Conservation (phyloP, 768 basidiomycete species). For the Lactarius tabidus region DNA sequence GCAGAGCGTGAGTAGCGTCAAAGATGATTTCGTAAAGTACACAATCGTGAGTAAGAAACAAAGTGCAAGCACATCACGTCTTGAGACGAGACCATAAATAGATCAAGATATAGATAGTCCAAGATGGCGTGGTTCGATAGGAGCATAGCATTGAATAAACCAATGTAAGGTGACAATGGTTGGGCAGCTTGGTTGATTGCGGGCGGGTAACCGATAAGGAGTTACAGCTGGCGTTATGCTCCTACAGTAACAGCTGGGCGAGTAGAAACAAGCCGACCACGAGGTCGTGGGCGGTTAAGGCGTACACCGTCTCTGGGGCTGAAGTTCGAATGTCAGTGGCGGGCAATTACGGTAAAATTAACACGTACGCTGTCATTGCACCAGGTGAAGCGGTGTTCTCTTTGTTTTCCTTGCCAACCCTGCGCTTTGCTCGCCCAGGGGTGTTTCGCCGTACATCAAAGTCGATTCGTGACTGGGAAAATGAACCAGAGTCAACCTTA, state of each 20-base stretch:
- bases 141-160: neutral
- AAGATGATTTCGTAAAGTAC: conserved; percentile 17
- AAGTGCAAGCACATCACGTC: neutral
- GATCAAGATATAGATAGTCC: neutral
- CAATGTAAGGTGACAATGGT: neutral
- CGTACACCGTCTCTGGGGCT: conserved; percentile 42
- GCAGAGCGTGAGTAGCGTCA: conserved; percentile 8
- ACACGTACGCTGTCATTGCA: conserved; percentile 53
- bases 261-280: conserved; percentile 39
- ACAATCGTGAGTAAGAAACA: conserved; percentile 19
- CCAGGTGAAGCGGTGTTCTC: conserved; percentile 44
- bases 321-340: neutral
- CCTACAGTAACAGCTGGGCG: conserved; percentile 17
- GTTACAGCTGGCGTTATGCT: neutral
- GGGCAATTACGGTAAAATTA: neutral
- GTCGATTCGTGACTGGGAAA: conserved; percentile 47
- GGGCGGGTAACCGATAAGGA: neutral
- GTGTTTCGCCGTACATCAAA: conserved; percentile 55
- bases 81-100: neutral
- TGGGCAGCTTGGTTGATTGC: neutral
- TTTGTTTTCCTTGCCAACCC: conserved; percentile 45
- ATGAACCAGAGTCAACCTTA: conserved; percentile 32
- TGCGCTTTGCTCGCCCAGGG: conserved; percentile 63
- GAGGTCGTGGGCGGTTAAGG: conserved; percentile 45
- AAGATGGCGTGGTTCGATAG: conserved; percentile 6